Evolutionary conservation across 306 rosid genomes (phyloP), one percentile per base, ranked within the genome.

Genomic region (Acacia acuminata): DNA sequence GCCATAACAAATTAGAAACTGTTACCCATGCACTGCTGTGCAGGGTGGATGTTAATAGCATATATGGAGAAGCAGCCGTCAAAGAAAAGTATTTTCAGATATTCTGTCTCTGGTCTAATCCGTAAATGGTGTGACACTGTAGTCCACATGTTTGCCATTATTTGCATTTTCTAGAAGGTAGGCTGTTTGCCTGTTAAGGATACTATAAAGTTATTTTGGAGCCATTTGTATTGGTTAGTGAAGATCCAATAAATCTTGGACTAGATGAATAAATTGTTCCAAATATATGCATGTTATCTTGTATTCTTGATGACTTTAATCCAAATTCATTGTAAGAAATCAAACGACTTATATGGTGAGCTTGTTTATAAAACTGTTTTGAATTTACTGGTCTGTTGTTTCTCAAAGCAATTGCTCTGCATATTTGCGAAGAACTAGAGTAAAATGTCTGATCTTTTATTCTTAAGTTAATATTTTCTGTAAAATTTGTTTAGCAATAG

Each of bases 401-500:
- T 65, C 64, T 44, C 70, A 55, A 56, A 47, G 51, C 66, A 61
- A 15, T 43, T 70, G 69, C 20, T 73, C 74, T 30, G 30, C 69
- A 71, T 75, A 32, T n/a, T 78, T 60, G 22, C 27, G 40, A 72
- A 74, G 30, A 30, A 22, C 24, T 60, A 65, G 14, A 36, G 24
- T 8, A 48, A 8, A 3, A 30, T 71, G 12, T 47, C 15, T 25
- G 20, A 42, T 65, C 20, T 5, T 7, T 77, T 56, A 44, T 48
- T 27, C 7, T 25, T 38, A 64, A 19, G 34, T 45, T 42, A 42
- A 27, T 45, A 20, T 82, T 68, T 69, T 40, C 8, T 40, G 0
- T 20, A 20, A n/a, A n/a, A 69, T 19, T 55, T 76, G 27, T 20
- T 32, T 55, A 79, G 76, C 80, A 44, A 79, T 55, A 79, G 76